Evolutionary conservation across 495 filamentous ascomycete species (phyloP), one percentile per base, ranked within the genome.

Genomic region (Neurospora pannonica): DNA sequence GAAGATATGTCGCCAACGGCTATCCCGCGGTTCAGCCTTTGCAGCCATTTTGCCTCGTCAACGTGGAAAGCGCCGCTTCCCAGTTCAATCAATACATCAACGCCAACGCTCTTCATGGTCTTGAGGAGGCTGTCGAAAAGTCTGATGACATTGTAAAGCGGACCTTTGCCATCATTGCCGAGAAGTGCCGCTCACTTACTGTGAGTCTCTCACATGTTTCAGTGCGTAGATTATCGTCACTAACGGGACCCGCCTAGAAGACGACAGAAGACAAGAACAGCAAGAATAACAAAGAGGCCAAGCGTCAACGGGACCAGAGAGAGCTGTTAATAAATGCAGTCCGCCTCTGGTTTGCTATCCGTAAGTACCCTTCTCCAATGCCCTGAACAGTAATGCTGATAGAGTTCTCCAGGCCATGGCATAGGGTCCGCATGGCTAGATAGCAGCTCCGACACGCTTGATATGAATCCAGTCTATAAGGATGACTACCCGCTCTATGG

Each of bases 311-410:
- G 4, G 69, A 76, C 7, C 43, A 77, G 38, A 75, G 74, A 39
- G 74, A 78, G 5, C 74, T 85, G 7, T 70, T 86, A 36, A 38
- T n/a, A 2, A 74, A 79, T 15, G 77, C 78, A 4, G 79, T 86
- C 34, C 74, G 72, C 19, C 78, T 86, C 3, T 85, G 83, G 83
- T 85, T 86, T 76, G 79, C 82, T 2, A 81, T 81, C 4, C 77
- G 85, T 87, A 74, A 72, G 85, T 79, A 10, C 0, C 46, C n/a
- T 39, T 15, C 36, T 43, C 21, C 17, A 48, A 3, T 43, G 21
- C 38, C 40, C 10, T 19, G 10, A 24, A 38, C 6, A 13, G n/a
- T 17, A 19, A 31, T 19, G 73, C 72, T 80, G 40, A 74, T 70
- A 21, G 34, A 4, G 17, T 70, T 43, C 46, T 37, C 10, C 21